Conservation (phyloP, 345 rosid species). For the Rhodamnia rubescens region DNA sequence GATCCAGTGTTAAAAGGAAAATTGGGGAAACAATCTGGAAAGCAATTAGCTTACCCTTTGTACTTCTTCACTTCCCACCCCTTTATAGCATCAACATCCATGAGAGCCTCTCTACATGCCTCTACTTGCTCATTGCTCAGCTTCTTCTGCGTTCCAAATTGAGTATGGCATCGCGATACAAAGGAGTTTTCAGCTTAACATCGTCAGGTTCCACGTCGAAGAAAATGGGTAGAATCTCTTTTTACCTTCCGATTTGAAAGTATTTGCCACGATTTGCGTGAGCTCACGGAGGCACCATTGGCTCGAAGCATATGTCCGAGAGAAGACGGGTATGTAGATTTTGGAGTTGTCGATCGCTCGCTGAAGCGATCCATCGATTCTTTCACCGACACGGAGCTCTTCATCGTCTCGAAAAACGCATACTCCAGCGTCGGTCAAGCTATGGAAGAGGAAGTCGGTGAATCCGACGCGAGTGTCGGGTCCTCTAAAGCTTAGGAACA, state of each 20-base stretch:
- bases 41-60: no score
- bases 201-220: not conserved
- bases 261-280: not conserved
- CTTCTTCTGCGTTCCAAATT: not conserved
- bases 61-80: slow-evolving; percentile 3
- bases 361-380: not conserved
- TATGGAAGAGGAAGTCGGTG: not conserved
- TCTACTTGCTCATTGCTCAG: not conserved
- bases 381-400: not conserved
- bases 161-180: not conserved
- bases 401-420: not conserved
- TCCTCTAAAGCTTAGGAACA: not conserved
- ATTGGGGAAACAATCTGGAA: no score
- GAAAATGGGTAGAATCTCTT: not conserved
- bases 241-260: not conserved
- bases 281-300: not conserved
- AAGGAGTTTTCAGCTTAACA: not conserved
- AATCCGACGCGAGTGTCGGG: not conserved
- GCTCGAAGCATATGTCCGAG: not conserved
- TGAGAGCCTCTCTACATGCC: not conserved
- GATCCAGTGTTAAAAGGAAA: no score
- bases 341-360: not conserved
- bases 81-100: not conserved
- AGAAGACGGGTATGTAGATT: not conserved
- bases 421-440: not conserved